Conservation (phyloP, 2,329 filamentous ascomycete genomes). For the Alternaria hordeiaustralica region DNA sequence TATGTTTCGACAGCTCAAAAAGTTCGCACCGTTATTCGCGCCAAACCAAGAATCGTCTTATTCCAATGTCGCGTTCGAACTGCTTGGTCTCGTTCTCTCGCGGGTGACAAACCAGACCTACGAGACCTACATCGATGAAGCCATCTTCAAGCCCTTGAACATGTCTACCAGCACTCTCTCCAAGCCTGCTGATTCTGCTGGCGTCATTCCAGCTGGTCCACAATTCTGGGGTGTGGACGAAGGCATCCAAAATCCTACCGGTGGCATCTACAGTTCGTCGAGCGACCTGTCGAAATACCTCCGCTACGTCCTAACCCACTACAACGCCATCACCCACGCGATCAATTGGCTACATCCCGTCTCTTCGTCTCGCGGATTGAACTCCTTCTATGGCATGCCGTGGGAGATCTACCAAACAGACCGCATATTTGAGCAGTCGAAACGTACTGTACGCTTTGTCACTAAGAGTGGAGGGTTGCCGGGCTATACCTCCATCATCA, state of each 20-base stretch:
- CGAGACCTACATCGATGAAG: conserved; percentile 46
- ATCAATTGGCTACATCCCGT: conserved; percentile 55
- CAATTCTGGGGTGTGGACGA: conserved; percentile 52
- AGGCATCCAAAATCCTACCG: conserved; percentile 53
- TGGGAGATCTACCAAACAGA: conserved; percentile 57
- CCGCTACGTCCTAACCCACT: conserved; percentile 51
- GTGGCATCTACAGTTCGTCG: conserved; percentile 53
- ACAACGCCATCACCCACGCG: conserved; percentile 50
- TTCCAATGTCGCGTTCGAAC: conserved; percentile 50
- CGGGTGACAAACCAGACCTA: conserved; percentile 48
- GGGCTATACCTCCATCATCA: conserved; percentile 51
- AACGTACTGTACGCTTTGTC: conserved; percentile 51
- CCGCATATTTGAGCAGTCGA: conserved; percentile 45
- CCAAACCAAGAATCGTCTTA: conserved; percentile 54
- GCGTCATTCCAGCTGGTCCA: conserved; percentile 46
- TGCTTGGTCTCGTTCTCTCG: conserved; percentile 52
- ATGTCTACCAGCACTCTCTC: conserved; percentile 41
- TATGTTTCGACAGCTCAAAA: conserved; percentile 40
- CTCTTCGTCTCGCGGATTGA: conserved; percentile 44
- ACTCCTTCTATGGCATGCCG: conserved; percentile 55
- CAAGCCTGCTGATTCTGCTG: conserved; percentile 42
- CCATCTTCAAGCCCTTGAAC: conserved; percentile 48
- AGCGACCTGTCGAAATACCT: conserved; percentile 53
- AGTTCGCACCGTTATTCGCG: conserved; percentile 47
- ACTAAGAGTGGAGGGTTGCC: conserved; percentile 55